Conservation (phyloP, 2,329 filamentous ascomycete genomes). For the Paradendryphiella salina region DNA sequence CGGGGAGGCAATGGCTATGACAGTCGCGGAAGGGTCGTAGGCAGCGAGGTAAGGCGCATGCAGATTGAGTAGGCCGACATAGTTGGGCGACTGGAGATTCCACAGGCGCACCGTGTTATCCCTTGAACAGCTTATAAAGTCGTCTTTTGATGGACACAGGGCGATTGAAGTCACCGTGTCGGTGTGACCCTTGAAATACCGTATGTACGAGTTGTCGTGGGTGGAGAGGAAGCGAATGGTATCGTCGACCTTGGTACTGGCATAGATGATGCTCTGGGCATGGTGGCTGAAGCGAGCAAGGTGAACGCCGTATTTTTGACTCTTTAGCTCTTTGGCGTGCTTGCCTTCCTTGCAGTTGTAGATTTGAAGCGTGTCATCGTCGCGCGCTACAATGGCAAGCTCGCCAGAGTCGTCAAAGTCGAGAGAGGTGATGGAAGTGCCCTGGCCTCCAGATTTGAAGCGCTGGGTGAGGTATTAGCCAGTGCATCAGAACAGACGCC, state of each 20-base stretch:
- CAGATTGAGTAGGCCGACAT: slow-evolving; percentile 78
- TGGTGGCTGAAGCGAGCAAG: slow-evolving; percentile 94
- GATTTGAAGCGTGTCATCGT: slow-evolving; percentile 93
- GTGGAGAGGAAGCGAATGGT: slow-evolving; percentile 84
- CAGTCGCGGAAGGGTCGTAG: slow-evolving; percentile 88
- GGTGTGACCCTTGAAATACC: slow-evolving; percentile 93
- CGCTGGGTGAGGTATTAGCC: slow-evolving; percentile 38
- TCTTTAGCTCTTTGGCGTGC: slow-evolving; percentile 84
- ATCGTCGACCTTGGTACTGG: slow-evolving; percentile 93
- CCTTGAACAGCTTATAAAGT: slow-evolving; percentile 87
- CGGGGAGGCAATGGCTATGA: slow-evolving; percentile 88
- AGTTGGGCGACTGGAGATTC: slow-evolving; percentile 80
- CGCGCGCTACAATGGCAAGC: slow-evolving; percentile 85
- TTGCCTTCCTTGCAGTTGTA: slow-evolving; percentile 92
- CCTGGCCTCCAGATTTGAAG: slow-evolving; percentile 52
- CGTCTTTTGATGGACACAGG: slow-evolving; percentile 83
- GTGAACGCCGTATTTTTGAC: slow-evolving; percentile 96
- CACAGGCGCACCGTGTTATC: slow-evolving; percentile 92
- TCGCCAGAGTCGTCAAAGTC: slow-evolving; percentile 97
- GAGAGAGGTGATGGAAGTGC: slow-evolving; percentile 77
- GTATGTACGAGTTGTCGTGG: slow-evolving; percentile 94
- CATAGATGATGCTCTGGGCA: slow-evolving; percentile 87
- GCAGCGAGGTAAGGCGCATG: slow-evolving; percentile 80
- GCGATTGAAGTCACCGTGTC: slow-evolving; percentile 79
- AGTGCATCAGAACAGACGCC: neutral